phyloP scores from a whole-genome alignment of 371 early-diverging fungal species.

The Mucor indicus region DNA sequence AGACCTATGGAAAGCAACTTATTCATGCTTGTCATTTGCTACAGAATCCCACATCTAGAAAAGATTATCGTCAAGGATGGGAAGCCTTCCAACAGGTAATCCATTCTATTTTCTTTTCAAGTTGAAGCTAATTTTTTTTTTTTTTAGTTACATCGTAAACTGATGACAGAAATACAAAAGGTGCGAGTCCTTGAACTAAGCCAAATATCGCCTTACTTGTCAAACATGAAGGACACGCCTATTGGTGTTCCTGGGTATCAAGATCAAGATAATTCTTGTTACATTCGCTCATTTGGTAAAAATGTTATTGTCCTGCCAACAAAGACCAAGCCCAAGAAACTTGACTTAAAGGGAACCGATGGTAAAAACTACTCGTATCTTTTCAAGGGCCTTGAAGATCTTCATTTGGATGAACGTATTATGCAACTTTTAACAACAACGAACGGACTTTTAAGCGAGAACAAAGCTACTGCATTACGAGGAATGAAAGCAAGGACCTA shows the following conservation, averaged over 20 bases:
- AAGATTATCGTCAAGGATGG: constrained; percentile 58
- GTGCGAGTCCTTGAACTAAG: constrained; percentile 52
- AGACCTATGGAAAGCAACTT: constrained; percentile 55
- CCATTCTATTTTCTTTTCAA: too few relatives aligned
- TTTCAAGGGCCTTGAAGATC: constrained; percentile 90
- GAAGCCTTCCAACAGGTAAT: constrained; percentile 59
- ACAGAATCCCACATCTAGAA: constrained; percentile 48
- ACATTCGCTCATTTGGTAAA: constrained; percentile 60
- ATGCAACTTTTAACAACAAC: constrained; percentile 78
- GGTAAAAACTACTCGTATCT: constrained; percentile 78
- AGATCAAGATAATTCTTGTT: constrained; percentile 18
- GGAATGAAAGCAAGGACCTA: constrained; percentile 77
- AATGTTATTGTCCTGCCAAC: constrained; percentile 70
- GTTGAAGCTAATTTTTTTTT: background rate
- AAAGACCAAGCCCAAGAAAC: constrained; percentile 90
- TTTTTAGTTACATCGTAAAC: constrained; percentile 40
- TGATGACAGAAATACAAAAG: constrained; percentile 61
- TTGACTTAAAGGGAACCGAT: constrained; percentile 69
- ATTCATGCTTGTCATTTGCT: constrained; percentile 47
- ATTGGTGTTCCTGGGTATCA: constrained; percentile 67
- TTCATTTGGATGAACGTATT: constrained; percentile 89
- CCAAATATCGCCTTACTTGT: constrained; percentile 66
- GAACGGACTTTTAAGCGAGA: constrained; percentile 67
- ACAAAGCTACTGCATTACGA: constrained; percentile 38
- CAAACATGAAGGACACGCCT: constrained; percentile 40